phyloP scores from a whole-genome alignment of 495 filamentous ascomycete genomes.

The Penicillium desertorum region DNA sequence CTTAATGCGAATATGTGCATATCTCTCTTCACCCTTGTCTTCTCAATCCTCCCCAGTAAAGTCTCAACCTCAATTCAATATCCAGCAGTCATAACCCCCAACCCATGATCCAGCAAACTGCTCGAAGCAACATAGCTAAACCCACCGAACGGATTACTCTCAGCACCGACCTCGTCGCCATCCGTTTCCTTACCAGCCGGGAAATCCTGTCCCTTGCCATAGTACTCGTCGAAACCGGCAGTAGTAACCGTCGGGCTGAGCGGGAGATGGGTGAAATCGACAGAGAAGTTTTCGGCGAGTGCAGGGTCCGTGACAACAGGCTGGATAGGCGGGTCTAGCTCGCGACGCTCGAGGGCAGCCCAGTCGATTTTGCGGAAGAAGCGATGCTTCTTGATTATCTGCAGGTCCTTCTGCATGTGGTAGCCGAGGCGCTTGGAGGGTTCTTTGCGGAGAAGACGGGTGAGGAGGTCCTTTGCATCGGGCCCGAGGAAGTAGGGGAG shows the following conservation, averaged over 20 bases:
- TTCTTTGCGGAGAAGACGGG: slow-evolving; percentile 84
- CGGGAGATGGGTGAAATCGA: slow-evolving; percentile 80
- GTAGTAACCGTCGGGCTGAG: slow-evolving; percentile 66
- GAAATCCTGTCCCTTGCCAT: slow-evolving; percentile 32
- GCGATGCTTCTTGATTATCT: slow-evolving; percentile 84
- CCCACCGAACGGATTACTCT: slow-evolving; percentile 81
- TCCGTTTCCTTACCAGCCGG: not conserved
- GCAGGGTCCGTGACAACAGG: slow-evolving; percentile 93
- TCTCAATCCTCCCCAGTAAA: not conserved
- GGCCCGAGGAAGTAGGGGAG: slow-evolving; percentile 84
- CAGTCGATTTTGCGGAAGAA: slow-evolving; percentile 98
- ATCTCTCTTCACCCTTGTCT: not conserved
- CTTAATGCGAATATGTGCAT: not conserved
- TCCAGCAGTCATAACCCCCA: slow-evolving; percentile 31
- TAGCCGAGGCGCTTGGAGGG: slow-evolving; percentile 82
- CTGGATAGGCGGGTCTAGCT: slow-evolving; percentile 81
- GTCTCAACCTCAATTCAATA: slow-evolving; percentile 21
- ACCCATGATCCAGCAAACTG: slow-evolving; percentile 70
- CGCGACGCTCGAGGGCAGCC: slow-evolving; percentile 72
- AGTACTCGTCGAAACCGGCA: slow-evolving; percentile 35
- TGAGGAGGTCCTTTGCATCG: slow-evolving; percentile 92
- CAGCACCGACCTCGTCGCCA: slow-evolving; percentile 21
- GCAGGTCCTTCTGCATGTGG: slow-evolving; percentile 83
- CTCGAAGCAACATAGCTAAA: slow-evolving; percentile 93
- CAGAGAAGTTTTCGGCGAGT: slow-evolving; percentile 89